A percentile compares a stretch with the other conserved stretches of the same genome.
phyloP scores from a whole-genome alignment of 129 eudicot species.

The Cynara cardunculus region DNA sequence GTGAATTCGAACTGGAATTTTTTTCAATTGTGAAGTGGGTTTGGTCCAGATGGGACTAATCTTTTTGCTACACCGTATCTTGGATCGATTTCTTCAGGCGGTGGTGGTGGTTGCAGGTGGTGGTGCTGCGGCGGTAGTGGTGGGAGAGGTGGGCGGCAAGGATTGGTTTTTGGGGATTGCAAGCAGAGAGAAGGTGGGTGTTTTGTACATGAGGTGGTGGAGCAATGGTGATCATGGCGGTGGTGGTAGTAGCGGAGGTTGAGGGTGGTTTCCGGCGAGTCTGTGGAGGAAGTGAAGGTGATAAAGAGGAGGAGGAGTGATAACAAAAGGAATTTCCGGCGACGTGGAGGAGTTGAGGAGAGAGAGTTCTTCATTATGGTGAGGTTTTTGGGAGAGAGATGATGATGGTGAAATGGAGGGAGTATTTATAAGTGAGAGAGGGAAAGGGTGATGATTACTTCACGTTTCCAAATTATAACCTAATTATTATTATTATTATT shows the following conservation, averaged over 20 bases:
- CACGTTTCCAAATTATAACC: not conserved
- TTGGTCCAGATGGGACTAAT: conserved; percentile 93
- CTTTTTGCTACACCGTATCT: conserved; percentile 83
- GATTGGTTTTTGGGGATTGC: conserved; percentile 37
- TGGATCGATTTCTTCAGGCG: conserved; percentile 56
- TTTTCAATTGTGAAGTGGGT: conserved; percentile 84
- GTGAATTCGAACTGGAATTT: not conserved
- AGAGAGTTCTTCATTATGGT: conserved; percentile 22
- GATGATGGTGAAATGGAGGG: conserved; percentile 10
- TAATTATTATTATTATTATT: not conserved
- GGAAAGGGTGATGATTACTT: not conserved
- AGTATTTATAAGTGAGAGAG: conserved; percentile 7
- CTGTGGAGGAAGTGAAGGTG: conserved; percentile 20
- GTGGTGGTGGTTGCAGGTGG: conserved; percentile 35
- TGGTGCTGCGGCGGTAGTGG: conserved; percentile 24
- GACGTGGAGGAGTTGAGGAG: conserved; percentile 2
- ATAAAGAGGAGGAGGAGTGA: conserved; percentile 29
- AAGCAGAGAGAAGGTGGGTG: conserved; percentile 27
- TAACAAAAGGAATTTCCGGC: conserved; percentile 2
- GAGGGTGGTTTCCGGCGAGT: conserved; percentile 6
- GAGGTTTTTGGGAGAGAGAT: conserved; percentile 7
- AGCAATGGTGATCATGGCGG: conserved; percentile 22
- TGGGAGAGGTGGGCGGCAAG: conserved; percentile 31
- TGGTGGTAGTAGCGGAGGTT: conserved; percentile 16
- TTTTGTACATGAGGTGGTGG: conserved; percentile 26